phyloP scores from a whole-genome alignment of 2,329 filamentous ascomycete species.

The Colletotrichum sp. region DNA sequence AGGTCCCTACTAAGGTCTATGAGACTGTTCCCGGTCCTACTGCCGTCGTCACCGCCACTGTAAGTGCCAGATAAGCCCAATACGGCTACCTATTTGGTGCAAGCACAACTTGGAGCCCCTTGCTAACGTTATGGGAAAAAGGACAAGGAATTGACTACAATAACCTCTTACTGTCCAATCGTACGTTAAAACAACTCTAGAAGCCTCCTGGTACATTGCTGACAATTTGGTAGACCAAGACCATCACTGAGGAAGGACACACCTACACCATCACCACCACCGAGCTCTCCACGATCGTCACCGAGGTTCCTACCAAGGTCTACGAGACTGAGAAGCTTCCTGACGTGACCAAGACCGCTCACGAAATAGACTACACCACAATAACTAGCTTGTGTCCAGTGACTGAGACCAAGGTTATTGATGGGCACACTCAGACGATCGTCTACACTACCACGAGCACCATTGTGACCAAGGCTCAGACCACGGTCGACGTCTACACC shows the following conservation, averaged over 20 bases:
- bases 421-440: conserved; percentile 43
- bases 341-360: conserved; percentile 37
- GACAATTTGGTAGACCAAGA: not conserved
- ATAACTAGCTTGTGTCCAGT: not conserved
- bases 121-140: not conserved
- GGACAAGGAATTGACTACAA: conserved; percentile 39
- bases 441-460: conserved; percentile 45
- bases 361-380: conserved; percentile 24
- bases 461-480: conserved; percentile 32
- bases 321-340: conserved; percentile 39
- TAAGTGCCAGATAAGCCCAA: too few relatives aligned
- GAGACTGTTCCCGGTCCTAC: conserved; percentile 42
- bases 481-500: conserved; percentile 37
- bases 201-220: not conserved
- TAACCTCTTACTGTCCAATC: conserved; percentile 49
- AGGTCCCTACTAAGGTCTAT: conserved; percentile 34
- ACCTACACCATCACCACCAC: conserved; percentile 22
- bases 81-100: too few relatives aligned
- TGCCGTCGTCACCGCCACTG: conserved; percentile 29
- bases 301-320: conserved; percentile 34
- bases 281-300: conserved; percentile 32
- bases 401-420: conserved; percentile 48
- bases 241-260: conserved; percentile 15
- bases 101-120: too few relatives aligned
- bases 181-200: not conserved